Evolutionary conservation across 225 moss, liverwort and hornwort genomes (phyloP).

Genomic region (Sphagnum contortum): DNA sequence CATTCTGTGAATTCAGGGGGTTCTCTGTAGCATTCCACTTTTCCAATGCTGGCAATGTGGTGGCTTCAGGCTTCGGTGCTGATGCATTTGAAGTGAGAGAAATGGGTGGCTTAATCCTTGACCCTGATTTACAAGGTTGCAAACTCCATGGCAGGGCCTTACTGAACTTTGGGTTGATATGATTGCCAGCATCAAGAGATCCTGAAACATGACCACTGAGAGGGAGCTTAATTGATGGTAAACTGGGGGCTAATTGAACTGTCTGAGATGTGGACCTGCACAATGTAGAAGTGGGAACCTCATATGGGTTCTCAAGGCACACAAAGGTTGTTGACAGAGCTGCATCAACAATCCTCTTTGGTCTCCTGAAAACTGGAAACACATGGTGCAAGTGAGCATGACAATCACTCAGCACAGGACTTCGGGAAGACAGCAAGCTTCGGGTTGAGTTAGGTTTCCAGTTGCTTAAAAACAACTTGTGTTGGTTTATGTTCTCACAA

Average conservation of each 20-base stretch:
- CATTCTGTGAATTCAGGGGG: no score
- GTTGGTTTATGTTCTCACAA: constrained; percentile 16
- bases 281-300: neutral
- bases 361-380: neutral
- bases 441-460: constrained; percentile 21
- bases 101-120: no score
- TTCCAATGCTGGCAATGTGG: no score
- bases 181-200: no score
- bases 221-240: constrained; percentile 74
- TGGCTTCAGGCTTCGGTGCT: no score
- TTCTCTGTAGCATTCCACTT: no score
- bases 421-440: constrained; percentile 13
- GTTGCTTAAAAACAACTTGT: constrained; percentile 24
- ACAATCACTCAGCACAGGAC: neutral
- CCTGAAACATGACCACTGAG: constrained; percentile 49
- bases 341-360: constrained; percentile 5
- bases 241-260: constrained; percentile 75
- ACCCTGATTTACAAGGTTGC: no score
- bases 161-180: no score
- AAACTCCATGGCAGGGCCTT: no score
- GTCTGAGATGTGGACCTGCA: constrained; percentile 19
- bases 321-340: constrained; percentile 10
- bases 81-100: no score
- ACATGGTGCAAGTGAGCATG: no score
- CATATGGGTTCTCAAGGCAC: neutral